Conservation (phyloP, 805 yeast species). For the Brettanomyces nanus region DNA sequence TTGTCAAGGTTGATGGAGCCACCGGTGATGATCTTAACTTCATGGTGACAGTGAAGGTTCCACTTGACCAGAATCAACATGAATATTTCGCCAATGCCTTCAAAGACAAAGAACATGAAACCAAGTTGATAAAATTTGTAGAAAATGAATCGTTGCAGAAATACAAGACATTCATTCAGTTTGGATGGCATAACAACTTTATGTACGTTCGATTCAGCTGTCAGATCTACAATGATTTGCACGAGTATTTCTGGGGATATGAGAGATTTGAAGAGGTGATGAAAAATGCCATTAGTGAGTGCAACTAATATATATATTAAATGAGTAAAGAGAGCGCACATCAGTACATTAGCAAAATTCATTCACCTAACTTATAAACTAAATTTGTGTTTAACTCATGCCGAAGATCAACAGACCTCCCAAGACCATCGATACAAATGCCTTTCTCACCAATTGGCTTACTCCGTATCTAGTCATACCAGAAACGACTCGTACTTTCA, state of each 20-base stretch:
- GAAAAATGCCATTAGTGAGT: no score
- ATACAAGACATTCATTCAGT: slow-evolving; percentile 41
- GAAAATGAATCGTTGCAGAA: slow-evolving; percentile 19
- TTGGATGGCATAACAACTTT: slow-evolving; percentile 31
- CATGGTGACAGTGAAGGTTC: slow-evolving; percentile 37
- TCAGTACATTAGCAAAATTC: no score
- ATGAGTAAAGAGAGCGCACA: no score
- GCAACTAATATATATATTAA: no score
- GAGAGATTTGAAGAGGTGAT: slow-evolving; percentile 29
- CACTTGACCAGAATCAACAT: slow-evolving; percentile 14
- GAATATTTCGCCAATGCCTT: slow-evolving; percentile 4
- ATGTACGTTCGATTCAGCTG: slow-evolving; percentile 47
- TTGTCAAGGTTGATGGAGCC: slow-evolving; percentile 28
- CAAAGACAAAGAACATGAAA: slow-evolving; percentile 5
- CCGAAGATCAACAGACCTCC: not conserved
- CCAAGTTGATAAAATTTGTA: slow-evolving; percentile 10
- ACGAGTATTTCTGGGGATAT: slow-evolving; percentile 44
- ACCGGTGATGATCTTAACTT: not conserved
- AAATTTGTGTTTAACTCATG: no score
- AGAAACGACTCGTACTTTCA: slow-evolving; percentile 2
- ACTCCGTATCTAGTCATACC: not conserved
- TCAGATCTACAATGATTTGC: slow-evolving; percentile 49
- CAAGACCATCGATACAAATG: slow-evolving; percentile 1
- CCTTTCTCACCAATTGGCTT: slow-evolving; percentile 1
- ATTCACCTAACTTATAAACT: no score